Conservation (phyloP, 1,284 basidiomycete genomes). For the Cryptococcus deneoformans region DNA sequence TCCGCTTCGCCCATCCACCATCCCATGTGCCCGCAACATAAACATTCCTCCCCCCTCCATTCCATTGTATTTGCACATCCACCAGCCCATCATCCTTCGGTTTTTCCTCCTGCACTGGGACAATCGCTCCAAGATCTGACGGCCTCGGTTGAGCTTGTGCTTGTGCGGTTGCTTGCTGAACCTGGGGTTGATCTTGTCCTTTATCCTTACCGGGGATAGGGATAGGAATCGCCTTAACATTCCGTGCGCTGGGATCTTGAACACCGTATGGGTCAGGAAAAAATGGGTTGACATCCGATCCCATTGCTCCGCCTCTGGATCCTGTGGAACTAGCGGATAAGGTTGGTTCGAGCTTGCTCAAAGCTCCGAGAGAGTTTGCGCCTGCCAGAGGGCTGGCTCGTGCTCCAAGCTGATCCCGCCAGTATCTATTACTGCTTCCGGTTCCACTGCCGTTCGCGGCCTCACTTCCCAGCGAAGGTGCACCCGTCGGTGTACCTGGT, state of each 20-base stretch:
- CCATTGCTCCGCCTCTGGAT: neutral
- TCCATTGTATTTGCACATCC: slow-evolving; percentile 48
- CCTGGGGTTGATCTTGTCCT: neutral
- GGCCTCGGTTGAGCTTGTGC: neutral
- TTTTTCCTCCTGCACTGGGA: slow-evolving; percentile 13
- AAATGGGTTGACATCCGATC: slow-evolving; percentile 24
- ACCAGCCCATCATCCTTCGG: slow-evolving; percentile 34
- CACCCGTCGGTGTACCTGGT: neutral
- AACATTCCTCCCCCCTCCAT: slow-evolving; percentile 51
- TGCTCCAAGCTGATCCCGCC: slow-evolving; percentile 33
- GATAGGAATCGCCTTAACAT: slow-evolving; percentile 15
- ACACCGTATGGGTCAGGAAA: slow-evolving; percentile 29
- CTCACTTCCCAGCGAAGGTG: neutral
- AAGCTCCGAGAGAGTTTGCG: slow-evolving; percentile 23
- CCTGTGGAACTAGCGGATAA: slow-evolving; percentile 7
- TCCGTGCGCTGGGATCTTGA: neutral
- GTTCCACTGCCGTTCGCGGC: neutral
- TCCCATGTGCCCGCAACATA: slow-evolving; percentile 60
- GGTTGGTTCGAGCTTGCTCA: slow-evolving; percentile 27
- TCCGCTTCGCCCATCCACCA: slow-evolving; percentile 57
- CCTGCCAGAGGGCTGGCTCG: slow-evolving; percentile 24
- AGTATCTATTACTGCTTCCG: slow-evolving; percentile 6
- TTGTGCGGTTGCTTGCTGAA: neutral
- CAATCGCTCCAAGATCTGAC: no score
- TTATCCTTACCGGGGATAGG: slow-evolving; percentile 19